Evolutionary conservation across 768 basidiomycete genomes (phyloP).

Genomic region (Exidia glandulosa): DNA sequence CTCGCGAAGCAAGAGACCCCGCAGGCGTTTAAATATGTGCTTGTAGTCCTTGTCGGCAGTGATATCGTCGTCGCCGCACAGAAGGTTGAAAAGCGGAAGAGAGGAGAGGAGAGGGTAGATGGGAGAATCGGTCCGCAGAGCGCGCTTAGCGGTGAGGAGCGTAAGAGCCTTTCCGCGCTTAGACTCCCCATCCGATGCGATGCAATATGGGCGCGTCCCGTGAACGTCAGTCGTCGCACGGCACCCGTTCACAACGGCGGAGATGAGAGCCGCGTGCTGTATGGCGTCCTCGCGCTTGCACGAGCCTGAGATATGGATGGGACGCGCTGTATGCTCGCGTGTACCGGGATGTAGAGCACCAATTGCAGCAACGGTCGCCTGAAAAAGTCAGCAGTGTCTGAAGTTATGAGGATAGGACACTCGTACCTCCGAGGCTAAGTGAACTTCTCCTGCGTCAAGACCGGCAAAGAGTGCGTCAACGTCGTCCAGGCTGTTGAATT

Average conservation of each 20-base stretch:
- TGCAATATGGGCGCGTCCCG: background rate
- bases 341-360: too few relatives aligned
- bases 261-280: conserved; percentile 13
- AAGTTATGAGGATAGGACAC: conserved; percentile 2
- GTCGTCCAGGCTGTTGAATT: conserved; percentile 9
- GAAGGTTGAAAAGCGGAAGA: conserved; percentile 17
- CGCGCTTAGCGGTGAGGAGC: conserved; percentile 13
- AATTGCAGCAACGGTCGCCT: conserved; percentile 18
- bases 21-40: conserved; percentile 22
- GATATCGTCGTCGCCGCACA: conserved; percentile 23
- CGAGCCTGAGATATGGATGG: conserved; percentile 14
- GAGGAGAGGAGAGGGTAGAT: conserved; percentile 16
- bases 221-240: too few relatives aligned
- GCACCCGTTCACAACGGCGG: conserved; percentile 8
- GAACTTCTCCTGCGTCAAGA: conserved; percentile 4
- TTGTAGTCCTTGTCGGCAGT: conserved; percentile 26
- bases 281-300: conserved; percentile 17
- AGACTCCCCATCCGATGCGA: conserved; percentile 22
- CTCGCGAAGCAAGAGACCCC: conserved; percentile 18
- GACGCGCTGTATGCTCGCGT: conserved; percentile 14
- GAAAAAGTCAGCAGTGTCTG: background rate
- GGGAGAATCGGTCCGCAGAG: conserved; percentile 11
- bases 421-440: conserved; percentile 5
- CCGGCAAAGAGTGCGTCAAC: background rate
- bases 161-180: conserved; percentile 16